Conservation (phyloP, 768 basidiomycete species). For the Austroboletus festivus region DNA sequence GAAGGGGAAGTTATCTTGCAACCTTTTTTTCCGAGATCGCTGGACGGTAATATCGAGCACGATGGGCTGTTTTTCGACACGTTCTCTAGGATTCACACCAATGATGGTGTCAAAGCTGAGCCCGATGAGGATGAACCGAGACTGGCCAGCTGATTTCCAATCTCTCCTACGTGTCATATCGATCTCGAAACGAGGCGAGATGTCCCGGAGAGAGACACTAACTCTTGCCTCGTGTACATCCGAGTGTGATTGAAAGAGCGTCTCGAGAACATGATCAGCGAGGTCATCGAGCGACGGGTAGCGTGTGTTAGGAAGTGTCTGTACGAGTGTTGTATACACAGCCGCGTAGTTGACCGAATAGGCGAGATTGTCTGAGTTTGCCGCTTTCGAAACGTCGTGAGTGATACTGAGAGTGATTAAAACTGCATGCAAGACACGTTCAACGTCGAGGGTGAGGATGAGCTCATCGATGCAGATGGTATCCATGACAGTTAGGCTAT, state of each 20-base stretch:
- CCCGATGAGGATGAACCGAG: slow-evolving; percentile 30
- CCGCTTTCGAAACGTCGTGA: slow-evolving; percentile 49
- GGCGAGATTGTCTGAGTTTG: slow-evolving; percentile 49
- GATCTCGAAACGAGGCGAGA: slow-evolving; percentile 41
- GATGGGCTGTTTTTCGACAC: slow-evolving; percentile 60
- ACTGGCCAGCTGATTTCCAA: slow-evolving; percentile 6
- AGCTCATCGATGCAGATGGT: slow-evolving; percentile 48
- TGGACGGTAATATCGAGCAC: slow-evolving; percentile 46
- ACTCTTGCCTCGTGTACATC: slow-evolving; percentile 40
- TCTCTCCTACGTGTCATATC: slow-evolving; percentile 23
- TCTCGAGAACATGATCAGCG: slow-evolving; percentile 37
- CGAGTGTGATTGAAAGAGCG: slow-evolving; percentile 35
- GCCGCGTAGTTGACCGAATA: slow-evolving; percentile 65
- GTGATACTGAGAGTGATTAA: slow-evolving; percentile 28
- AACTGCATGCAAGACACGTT: slow-evolving; percentile 46
- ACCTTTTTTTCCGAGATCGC: background rate
- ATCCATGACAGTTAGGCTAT: slow-evolving; percentile 21
- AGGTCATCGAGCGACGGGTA: slow-evolving; percentile 50
- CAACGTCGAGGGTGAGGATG: slow-evolving; percentile 36
- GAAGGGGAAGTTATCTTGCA: slow-evolving; percentile 12
- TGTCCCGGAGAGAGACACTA: slow-evolving; percentile 47
- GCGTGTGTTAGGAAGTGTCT: slow-evolving; percentile 17
- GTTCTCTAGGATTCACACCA: slow-evolving; percentile 67
- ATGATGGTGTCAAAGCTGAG: slow-evolving; percentile 56
- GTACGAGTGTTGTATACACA: slow-evolving; percentile 30